Evolutionary conservation across 192 early-diverging fungal genomes (phyloP).

Genomic region (Rhizoclosmatium sp.): DNA sequence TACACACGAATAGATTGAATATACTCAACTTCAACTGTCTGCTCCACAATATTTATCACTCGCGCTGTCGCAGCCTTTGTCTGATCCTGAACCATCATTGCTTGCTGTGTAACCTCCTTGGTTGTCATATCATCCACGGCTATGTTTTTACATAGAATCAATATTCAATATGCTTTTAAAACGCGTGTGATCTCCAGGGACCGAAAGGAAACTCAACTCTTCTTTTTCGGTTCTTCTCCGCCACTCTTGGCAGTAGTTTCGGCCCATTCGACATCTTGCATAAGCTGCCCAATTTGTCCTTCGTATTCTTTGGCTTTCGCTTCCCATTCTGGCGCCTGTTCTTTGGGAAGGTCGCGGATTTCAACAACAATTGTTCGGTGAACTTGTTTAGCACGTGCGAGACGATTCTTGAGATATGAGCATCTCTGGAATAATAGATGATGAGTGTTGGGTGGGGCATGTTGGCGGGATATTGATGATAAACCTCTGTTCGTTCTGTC

Average conservation of each 20-base stretch:
- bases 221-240: conserved; percentile 48
- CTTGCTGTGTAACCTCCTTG: conserved; percentile 59
- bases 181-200: neutral
- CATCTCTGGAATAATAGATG: conserved; percentile 53
- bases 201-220: conserved; percentile 29
- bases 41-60: conserved; percentile 53
- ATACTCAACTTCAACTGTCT: conserved; percentile 57
- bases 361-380: conserved; percentile 60
- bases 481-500: conserved; percentile 56
- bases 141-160: neutral
- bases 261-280: conserved; percentile 67
- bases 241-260: conserved; percentile 54
- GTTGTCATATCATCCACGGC: conserved; percentile 59
- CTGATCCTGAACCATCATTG: conserved; percentile 60
- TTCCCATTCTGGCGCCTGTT: conserved; percentile 48
- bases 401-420: conserved; percentile 59
- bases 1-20: neutral
- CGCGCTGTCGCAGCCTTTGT: conserved; percentile 54
- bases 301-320: conserved; percentile 58
- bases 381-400: conserved; percentile 59
- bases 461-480: neutral
- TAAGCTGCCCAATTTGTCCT: conserved; percentile 51
- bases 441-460: neutral
- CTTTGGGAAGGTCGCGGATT: conserved; percentile 50
- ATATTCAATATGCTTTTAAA: neutral